These are phyloP conservation scores for Dactylellina leptospora DNA, from an alignment of 2,329 filamentous ascomycete species.

Conservation along the genomic window DNA sequence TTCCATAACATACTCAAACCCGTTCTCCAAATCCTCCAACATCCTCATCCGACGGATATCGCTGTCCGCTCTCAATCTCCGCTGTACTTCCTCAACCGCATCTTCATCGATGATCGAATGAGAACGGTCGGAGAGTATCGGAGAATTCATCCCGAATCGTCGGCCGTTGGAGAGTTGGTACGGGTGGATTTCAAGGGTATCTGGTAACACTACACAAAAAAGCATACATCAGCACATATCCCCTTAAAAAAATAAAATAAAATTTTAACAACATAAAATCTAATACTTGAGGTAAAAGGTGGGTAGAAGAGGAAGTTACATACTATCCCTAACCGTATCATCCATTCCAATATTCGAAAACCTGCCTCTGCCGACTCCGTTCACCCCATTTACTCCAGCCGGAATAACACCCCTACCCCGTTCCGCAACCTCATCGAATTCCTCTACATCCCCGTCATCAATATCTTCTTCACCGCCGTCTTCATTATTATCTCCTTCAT, in stretches of 20 bases:
- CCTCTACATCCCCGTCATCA: background rate
- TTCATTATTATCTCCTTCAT: too few species aligned
- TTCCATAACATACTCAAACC: background rate
- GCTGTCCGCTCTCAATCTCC: background rate
- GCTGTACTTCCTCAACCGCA: background rate
- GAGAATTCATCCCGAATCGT: background rate
- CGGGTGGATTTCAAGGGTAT: too few species aligned
- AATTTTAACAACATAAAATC: too few species aligned
- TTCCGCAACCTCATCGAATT: background rate
- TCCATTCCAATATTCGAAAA: too few species aligned
- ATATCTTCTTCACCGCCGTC: background rate
- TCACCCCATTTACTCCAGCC: background rate
- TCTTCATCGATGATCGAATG: slow-evolving; percentile 24
- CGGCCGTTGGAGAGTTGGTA: background rate
- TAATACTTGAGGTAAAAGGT: too few species aligned
- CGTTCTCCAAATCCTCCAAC: slow-evolving; percentile 8
- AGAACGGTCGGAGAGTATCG: background rate
- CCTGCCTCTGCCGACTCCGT: background rate
- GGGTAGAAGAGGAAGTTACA: too few species aligned
- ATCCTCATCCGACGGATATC: background rate
- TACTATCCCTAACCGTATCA: too few species aligned
- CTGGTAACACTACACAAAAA: too few species aligned
- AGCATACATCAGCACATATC: too few species aligned
- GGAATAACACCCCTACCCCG: background rate
- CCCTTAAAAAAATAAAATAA: too few species aligned